Percentiles rank a stretch among this genome's conserved stretches.
These are phyloP conservation scores for Podila epicladia DNA, from an alignment of 192 early-diverging fungal species.

Conservation along the genomic window DNA sequence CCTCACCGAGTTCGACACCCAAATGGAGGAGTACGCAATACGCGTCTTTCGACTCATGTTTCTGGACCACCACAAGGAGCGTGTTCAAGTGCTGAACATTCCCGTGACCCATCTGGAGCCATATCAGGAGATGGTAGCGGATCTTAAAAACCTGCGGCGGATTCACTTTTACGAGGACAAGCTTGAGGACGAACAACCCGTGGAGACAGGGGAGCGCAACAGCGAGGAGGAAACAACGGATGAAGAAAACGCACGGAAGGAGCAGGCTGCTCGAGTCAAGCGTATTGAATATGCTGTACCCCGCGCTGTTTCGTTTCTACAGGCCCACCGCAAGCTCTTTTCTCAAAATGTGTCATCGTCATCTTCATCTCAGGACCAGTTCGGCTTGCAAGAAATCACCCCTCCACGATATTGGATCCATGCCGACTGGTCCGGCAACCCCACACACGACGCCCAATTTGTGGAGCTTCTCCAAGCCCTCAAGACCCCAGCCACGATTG, in stretches of 20 bases:
- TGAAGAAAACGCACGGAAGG: background rate
- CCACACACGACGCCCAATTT: slow-evolving; percentile 1
- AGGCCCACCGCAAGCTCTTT: slow-evolving; percentile 9
- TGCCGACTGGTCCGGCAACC: background rate
- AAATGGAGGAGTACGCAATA: slow-evolving; percentile 4
- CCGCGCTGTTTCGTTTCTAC: slow-evolving; percentile 5
- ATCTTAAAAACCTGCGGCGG: slow-evolving; percentile 10
- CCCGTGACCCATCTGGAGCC: slow-evolving; percentile 35
- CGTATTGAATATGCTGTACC: slow-evolving; percentile 9
- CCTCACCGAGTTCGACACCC: slow-evolving; percentile 10
- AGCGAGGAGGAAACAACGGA: background rate
- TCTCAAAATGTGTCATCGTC: background rate
- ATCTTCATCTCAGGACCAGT: background rate
- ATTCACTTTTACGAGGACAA: slow-evolving; percentile 29
- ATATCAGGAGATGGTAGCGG: slow-evolving; percentile 4
- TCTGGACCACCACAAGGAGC: slow-evolving; percentile 23
- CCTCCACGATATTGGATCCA: slow-evolving; percentile 19
- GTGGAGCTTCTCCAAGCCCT: slow-evolving; percentile 9
- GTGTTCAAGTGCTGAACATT: slow-evolving; percentile 12
- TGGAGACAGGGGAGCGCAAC: background rate
- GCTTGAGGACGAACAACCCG: background rate
- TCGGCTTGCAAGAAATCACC: slow-evolving; percentile 10
- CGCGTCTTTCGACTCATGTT: slow-evolving; percentile 28
- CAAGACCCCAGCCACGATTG: slow-evolving; percentile 2
- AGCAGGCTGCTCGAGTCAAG: slow-evolving; percentile 1